phyloP scores from a whole-genome alignment of 768 basidiomycete species.

The Mycena filopes region DNA sequence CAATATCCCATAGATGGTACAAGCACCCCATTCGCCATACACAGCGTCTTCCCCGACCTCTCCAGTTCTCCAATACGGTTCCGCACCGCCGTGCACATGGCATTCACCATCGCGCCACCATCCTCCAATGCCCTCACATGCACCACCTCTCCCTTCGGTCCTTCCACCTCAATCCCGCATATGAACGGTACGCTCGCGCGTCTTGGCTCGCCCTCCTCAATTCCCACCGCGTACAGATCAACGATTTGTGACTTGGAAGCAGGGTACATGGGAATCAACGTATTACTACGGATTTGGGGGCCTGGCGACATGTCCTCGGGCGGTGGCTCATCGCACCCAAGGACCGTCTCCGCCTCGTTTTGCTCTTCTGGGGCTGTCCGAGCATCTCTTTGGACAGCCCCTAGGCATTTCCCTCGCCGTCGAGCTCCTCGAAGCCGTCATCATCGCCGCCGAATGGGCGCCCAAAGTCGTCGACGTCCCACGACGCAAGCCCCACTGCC shows the following conservation, averaged over 20 bases:
- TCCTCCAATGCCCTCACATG: constrained; percentile 24
- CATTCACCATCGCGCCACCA: constrained; percentile 33
- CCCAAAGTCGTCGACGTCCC: background rate
- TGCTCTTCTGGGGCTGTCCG: constrained; percentile 17
- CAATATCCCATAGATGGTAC: constrained; percentile 36
- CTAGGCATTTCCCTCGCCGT: background rate
- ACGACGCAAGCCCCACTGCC: background rate
- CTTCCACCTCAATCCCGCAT: constrained; percentile 16
- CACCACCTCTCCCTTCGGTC: constrained; percentile 30
- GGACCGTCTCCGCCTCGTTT: constrained; percentile 2
- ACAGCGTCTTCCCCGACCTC: constrained; percentile 30
- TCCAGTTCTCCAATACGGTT: background rate
- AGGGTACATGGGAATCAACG: constrained; percentile 10
- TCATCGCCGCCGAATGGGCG: background rate
- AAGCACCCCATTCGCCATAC: constrained; percentile 47
- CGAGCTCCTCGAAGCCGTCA: background rate
- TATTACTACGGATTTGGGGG: constrained; percentile 8
- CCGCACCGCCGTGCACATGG: constrained; percentile 12
- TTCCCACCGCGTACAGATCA: constrained; percentile 17
- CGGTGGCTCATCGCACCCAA: background rate
- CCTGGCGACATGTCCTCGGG: constrained; percentile 3
- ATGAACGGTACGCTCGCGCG: constrained; percentile 18
- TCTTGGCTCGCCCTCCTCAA: background rate
- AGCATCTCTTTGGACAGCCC: constrained; percentile 5
- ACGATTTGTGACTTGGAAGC: constrained; percentile 1